Evolutionary conservation across 2,329 filamentous ascomycete genomes (phyloP), one percentile per base, ranked within the genome.

Genomic region (Colletotrichum lindemuthianum): DNA sequence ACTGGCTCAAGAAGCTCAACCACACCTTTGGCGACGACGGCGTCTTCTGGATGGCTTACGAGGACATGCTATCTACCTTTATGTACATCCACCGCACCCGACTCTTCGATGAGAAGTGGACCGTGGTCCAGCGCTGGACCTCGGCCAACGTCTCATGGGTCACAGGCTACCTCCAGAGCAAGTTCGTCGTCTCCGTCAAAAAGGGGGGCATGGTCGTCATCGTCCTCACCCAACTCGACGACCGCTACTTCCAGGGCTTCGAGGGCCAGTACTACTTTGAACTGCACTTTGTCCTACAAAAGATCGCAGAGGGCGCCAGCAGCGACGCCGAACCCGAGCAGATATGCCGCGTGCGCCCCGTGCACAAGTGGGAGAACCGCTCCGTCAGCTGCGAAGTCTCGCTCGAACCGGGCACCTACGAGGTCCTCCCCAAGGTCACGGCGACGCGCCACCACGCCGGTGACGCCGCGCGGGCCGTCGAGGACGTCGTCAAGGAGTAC

Each of bases 11-110:
- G 65, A 88, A 90, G 70, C 82, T 96, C 1, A 82, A 85, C 49
- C 91, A 94, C 73, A 87, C 85, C 45, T 94, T 94, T 69, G 91
- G 91, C 43, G 90, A 92, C 69, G 91, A 94, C 69, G 91, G 91
- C 32, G 86, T 83, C 49, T 87, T 87, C 66, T 87, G 85, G 85
- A 87, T 87, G 70, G 80, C 83, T 2, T 87, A 88, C 69, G 78
- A 84, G 15, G 86, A 88, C 69, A 79, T 88, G 10, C 78, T 88
- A n/a, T 78, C 79, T 65, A 87, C 86, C 68, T 88, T 85, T 59
- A 83, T 85, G 67, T 80, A 82, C 54, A 84, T 88, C 63, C 84
- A 88, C 69, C 82, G 85, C 60, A 88, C 85, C 0, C 82, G 85
- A 1, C 81, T 88, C 24, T 88, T 88, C 69, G 82, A 82, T 56